phyloP scores from a whole-genome alignment of 805 yeast species.

The Yarrowia divulgata region DNA sequence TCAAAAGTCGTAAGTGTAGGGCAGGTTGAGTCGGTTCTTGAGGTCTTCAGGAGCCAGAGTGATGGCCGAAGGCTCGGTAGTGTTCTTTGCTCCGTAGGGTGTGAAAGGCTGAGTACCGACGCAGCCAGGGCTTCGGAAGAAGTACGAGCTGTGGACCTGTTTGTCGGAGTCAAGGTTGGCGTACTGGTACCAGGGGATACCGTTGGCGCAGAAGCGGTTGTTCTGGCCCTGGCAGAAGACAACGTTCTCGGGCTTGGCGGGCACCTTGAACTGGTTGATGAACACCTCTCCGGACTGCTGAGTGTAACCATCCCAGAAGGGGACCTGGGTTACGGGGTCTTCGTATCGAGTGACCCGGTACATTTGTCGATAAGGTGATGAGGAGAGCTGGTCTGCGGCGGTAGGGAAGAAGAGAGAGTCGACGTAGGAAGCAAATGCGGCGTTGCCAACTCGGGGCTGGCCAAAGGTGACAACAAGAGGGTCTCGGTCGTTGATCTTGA shows the following conservation, averaged over 20 bases:
- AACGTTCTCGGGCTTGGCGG: slow-evolving; percentile 23
- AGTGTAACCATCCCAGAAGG: slow-evolving; percentile 37
- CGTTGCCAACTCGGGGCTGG: slow-evolving; percentile 38
- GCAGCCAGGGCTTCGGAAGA: slow-evolving; percentile 29
- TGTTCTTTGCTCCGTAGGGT: slow-evolving; percentile 4
- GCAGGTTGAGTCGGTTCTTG: not conserved
- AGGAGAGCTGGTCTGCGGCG: not conserved
- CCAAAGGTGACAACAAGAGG: slow-evolving; percentile 37
- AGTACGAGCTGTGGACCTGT: slow-evolving; percentile 15
- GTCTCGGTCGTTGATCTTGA: slow-evolving; percentile 21
- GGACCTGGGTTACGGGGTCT: slow-evolving; percentile 38
- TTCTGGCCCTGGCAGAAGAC: slow-evolving; percentile 31
- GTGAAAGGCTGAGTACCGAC: not conserved
- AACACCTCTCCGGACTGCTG: slow-evolving; percentile 30
- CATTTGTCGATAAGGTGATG: slow-evolving; percentile 8
- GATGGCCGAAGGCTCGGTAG: slow-evolving; percentile 4
- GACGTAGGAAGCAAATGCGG: slow-evolving; percentile 20
- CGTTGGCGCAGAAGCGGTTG: slow-evolving; percentile 29
- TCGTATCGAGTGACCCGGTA: slow-evolving; percentile 37
- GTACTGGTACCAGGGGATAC: slow-evolving; percentile 35
- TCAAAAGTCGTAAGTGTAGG: not conserved
- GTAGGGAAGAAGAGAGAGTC: slow-evolving; percentile 27
- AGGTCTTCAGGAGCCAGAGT: not conserved
- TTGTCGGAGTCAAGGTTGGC: slow-evolving; percentile 22
- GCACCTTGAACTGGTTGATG: slow-evolving; percentile 9